Evolutionary conservation across 352 stramenopile genomes (phyloP).

Genomic region (Phytophthora kernoviae): DNA sequence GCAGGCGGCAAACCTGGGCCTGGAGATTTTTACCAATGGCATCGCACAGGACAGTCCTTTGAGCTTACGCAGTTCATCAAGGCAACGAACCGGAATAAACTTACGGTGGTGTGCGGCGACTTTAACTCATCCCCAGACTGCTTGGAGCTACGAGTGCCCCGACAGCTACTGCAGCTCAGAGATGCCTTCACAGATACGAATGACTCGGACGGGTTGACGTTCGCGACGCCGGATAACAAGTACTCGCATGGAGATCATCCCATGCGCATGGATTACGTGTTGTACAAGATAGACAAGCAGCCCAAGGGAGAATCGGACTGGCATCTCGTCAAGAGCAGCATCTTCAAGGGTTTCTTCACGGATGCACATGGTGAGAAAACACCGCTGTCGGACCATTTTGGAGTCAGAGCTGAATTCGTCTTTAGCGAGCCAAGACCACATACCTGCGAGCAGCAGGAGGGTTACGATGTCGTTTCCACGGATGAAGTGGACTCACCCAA

Average conservation of each 20-base stretch:
- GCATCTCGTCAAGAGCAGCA: constrained; percentile 62
- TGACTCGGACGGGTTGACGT: constrained; percentile 65
- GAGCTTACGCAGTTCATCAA: constrained; percentile 77
- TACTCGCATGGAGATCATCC: constrained; percentile 81
- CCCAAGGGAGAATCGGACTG: constrained; percentile 29
- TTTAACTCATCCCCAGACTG: constrained; percentile 84
- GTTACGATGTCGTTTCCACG: constrained; percentile 25
- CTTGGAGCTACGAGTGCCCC: constrained; percentile 65
- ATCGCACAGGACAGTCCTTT: constrained; percentile 70
- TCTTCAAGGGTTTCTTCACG: constrained; percentile 83
- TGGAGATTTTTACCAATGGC: constrained; percentile 68
- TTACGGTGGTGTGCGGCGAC: constrained; percentile 76
- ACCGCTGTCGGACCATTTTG: constrained; percentile 81
- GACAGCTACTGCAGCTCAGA: constrained; percentile 53
- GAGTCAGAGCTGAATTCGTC: constrained; percentile 70
- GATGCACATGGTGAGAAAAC: constrained; percentile 61
- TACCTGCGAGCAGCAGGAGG: constrained; percentile 39
- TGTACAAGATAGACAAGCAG: constrained; percentile 61
- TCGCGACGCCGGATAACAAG: constrained; percentile 80
- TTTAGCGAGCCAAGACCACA: constrained; percentile 44
- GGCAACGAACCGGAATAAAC: constrained; percentile 53
- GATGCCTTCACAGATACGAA: constrained; percentile 81
- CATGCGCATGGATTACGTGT: constrained; percentile 87
- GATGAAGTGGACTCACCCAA: constrained; percentile 21
- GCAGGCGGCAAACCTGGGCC: constrained; percentile 63